These are phyloP conservation scores for Spirogloea muscicola DNA, from an alignment of 139 green algal genomes.

Conservation along the genomic window DNA sequence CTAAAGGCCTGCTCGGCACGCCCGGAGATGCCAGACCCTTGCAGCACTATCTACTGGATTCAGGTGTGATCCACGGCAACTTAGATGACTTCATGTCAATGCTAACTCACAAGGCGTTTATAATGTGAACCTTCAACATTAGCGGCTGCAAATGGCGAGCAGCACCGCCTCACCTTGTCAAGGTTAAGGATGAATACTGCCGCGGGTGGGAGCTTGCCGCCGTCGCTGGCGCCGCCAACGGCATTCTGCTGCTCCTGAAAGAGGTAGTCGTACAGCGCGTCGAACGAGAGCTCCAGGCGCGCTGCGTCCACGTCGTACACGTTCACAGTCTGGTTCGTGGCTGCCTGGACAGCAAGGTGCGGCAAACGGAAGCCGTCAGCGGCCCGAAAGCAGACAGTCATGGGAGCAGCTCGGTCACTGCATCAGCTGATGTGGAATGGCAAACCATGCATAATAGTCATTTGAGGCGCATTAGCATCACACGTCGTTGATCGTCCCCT, in stretches of 20 bases:
- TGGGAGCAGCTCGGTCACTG: not conserved
- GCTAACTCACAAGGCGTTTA: not conserved
- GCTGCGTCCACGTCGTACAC: conserved; percentile 14
- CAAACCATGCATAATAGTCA: too few species aligned
- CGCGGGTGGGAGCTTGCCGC: not conserved
- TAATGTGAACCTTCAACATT: too few species aligned
- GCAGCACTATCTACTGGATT: not conserved
- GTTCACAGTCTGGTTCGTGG: not conserved
- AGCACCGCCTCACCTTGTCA: conserved; percentile 42
- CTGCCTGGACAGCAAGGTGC: not conserved
- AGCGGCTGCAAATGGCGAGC: too few species aligned
- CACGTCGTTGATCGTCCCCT: too few species aligned
- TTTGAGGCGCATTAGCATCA: not conserved
- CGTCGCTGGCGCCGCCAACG: not conserved
- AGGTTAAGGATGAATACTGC: conserved; percentile 43
- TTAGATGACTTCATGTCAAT: not conserved
- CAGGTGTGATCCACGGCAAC: not conserved
- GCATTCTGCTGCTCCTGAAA: conserved; percentile 17
- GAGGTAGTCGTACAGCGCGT: conserved; percentile 13
- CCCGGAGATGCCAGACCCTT: not conserved
- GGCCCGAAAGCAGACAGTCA: not conserved
- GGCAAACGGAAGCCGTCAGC: not conserved
- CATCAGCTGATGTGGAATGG: not conserved
- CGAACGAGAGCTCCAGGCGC: conserved; percentile 10
- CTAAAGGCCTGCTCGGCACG: not conserved